phyloP scores from a whole-genome alignment of 352 stramenopile species.

The Pythium phragmiticola region DNA sequence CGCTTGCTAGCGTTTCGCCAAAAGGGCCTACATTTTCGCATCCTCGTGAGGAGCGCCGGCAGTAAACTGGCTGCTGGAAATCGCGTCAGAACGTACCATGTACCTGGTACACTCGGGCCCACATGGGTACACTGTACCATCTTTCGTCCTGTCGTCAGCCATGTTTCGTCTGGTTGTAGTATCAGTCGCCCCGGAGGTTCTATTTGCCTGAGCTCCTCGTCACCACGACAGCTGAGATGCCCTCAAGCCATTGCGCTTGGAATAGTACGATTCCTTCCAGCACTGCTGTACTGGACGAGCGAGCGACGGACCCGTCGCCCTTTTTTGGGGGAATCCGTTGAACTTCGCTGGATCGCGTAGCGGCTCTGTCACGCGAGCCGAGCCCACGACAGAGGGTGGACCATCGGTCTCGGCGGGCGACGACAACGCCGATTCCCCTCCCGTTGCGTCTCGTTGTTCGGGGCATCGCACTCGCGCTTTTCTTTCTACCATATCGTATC shows the following conservation, averaged over 20 bases:
- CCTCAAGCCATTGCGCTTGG: background rate
- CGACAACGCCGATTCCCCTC: background rate
- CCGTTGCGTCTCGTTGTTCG: background rate
- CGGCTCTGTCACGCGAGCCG: constrained; percentile 3
- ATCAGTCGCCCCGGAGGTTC: constrained; percentile 7
- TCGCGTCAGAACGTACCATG: constrained; percentile 21
- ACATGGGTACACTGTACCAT: constrained; percentile 10
- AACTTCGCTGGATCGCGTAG: constrained; percentile 5
- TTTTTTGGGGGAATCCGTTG: background rate
- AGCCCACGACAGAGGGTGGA: constrained; percentile 11
- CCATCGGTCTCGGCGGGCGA: constrained; percentile 8
- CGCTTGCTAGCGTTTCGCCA: background rate
- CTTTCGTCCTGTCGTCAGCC: background rate
- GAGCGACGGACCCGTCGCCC: background rate
- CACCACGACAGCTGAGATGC: constrained; percentile 14
- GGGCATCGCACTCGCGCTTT: background rate
- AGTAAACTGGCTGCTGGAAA: constrained; percentile 18
- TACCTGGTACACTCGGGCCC: background rate
- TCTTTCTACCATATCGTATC: background rate
- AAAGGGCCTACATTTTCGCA: background rate
- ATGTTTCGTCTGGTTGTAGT: constrained; percentile 2
- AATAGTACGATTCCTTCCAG: no score
- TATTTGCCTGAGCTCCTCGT: constrained; percentile 2
- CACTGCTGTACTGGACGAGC: background rate
- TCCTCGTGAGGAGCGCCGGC: constrained; percentile 5